Conservation (phyloP, 768 basidiomycete genomes). For the Pleurotus pulmonarius region DNA sequence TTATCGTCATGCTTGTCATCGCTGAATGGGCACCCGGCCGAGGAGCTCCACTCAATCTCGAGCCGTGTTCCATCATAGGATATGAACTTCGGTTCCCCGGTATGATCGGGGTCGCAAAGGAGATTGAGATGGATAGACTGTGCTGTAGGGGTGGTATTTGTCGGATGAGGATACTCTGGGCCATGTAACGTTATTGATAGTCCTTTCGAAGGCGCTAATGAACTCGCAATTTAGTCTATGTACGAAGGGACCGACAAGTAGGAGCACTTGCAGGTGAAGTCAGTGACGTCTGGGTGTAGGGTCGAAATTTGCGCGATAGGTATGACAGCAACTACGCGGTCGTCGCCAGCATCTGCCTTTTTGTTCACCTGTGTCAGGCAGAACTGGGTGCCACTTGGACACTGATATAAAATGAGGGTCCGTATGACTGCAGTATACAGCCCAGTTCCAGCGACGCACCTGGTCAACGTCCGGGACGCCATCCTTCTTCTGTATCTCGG, state of each 20-base stretch:
- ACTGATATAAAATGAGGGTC: slow-evolving; percentile 38
- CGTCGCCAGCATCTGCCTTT: slow-evolving; percentile 42
- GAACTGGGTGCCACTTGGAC: slow-evolving; percentile 61
- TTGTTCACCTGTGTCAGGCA: slow-evolving; percentile 69
- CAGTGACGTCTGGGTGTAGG: slow-evolving; percentile 25
- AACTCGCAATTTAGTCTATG: slow-evolving; percentile 10
- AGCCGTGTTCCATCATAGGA: slow-evolving; percentile 58
- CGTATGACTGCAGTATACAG: slow-evolving; percentile 1
- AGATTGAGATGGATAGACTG: slow-evolving; percentile 65
- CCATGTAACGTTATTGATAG: slow-evolving; percentile 59
- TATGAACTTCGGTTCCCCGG: slow-evolving; percentile 46
- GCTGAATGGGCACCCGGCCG: slow-evolving; percentile 51
- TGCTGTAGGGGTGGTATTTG: slow-evolving; percentile 33
- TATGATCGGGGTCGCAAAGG: slow-evolving; percentile 43
- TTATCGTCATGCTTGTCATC: slow-evolving; percentile 18
- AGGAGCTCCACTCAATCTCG: slow-evolving; percentile 58
- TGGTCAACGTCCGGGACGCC: slow-evolving; percentile 57
- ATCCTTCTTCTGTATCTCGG: slow-evolving; percentile 44
- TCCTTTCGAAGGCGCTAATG: slow-evolving; percentile 44
- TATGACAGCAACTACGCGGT: slow-evolving; percentile 71
- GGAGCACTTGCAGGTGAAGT: slow-evolving; percentile 34
- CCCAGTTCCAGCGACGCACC: slow-evolving; percentile 36
- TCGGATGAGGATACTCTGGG: slow-evolving; percentile 51
- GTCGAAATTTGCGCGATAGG: slow-evolving; percentile 52
- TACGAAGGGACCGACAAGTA: slow-evolving; percentile 7